Evolutionary conservation across 306 rosid species (phyloP).

Genomic region (apple (Malus domestica)): DNA sequence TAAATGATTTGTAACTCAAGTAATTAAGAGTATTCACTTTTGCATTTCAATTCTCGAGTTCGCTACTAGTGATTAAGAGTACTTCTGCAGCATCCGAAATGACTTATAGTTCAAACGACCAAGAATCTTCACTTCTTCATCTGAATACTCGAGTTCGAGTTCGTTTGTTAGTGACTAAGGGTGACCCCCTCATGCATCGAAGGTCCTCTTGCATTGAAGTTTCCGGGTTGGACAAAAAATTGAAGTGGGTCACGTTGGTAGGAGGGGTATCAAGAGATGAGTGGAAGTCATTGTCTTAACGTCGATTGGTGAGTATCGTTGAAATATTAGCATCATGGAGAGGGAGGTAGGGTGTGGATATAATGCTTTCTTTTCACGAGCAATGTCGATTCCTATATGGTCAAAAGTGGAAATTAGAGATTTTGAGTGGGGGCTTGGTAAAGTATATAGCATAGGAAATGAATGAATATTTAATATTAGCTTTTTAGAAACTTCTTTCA

Average conservation of each 20-base stretch:
- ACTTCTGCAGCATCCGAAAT: too few species aligned
- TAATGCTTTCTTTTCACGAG: background rate
- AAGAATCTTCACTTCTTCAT: too few species aligned
- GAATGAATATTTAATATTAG: background rate
- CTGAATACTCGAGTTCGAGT: too few species aligned
- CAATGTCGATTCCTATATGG: background rate
- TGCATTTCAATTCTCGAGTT: too few species aligned
- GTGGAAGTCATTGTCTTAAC: background rate
- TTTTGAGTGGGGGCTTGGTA: constrained; percentile 22
- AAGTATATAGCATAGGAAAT: background rate
- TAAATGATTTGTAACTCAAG: background rate
- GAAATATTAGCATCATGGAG: background rate
- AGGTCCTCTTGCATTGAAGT: too few species aligned
- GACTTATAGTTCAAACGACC: too few species aligned
- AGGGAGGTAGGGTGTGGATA: background rate
- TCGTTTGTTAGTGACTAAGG: too few species aligned
- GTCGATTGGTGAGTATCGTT: background rate
- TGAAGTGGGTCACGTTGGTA: background rate
- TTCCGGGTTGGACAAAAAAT: background rate
- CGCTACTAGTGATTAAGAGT: too few species aligned
- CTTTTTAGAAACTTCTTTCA: constrained; percentile 5
- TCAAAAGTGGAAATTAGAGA: background rate
- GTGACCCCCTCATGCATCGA: too few species aligned
- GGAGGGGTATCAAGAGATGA: background rate
- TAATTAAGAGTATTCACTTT: too few species aligned